phyloP scores from a whole-genome alignment of 139 green algal genomes.

The Tetradesmus obliquus region DNA sequence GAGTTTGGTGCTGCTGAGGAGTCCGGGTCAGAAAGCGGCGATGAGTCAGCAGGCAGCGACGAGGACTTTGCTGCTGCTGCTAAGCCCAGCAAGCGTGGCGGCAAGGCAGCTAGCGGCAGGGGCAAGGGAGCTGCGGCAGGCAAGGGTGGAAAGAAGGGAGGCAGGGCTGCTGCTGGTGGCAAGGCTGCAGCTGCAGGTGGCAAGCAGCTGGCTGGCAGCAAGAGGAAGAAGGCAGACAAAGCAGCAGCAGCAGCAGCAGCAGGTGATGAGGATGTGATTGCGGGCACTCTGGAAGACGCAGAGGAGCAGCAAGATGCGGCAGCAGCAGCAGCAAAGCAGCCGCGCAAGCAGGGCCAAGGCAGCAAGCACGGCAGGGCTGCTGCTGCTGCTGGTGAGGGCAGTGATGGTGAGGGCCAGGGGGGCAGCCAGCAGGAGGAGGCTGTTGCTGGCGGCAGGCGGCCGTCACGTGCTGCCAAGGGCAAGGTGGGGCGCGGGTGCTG shows the following conservation, averaged over 20 bases:
- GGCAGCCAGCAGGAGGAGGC: background rate
- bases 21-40: background rate
- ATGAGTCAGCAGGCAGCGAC: background rate
- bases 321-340: background rate
- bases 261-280: background rate
- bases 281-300: background rate
- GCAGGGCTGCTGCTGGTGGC: background rate
- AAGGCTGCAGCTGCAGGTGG: background rate
- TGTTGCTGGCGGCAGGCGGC: background rate
- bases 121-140: background rate
- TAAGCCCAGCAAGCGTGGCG: background rate
- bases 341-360: background rate
- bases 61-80: background rate
- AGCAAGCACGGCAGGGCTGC: background rate
- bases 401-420: background rate
- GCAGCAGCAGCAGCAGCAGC: background rate
- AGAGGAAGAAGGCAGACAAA: background rate
- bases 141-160: background rate
- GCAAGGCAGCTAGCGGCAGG: background rate
- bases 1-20: background rate
- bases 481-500: background rate
- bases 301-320: background rate
- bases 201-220: conserved; percentile 20
- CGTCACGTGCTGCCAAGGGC: background rate
- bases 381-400: background rate